Evolutionary conservation across 768 basidiomycete genomes (phyloP), one percentile per base, ranked within the genome.

Genomic region (Tricholoma sp.): DNA sequence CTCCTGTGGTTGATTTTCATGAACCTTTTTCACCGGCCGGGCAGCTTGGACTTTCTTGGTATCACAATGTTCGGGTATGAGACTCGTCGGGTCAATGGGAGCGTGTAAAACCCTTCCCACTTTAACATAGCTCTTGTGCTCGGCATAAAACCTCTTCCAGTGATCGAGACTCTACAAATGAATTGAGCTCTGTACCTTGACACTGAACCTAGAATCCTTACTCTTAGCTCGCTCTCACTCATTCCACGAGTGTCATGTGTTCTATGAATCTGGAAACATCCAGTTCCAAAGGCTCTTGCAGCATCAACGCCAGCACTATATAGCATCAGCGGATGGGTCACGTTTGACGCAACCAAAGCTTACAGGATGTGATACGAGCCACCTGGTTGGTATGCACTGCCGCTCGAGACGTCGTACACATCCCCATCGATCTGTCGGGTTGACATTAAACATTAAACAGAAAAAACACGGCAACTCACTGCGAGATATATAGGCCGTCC

Each of bases 171-270:
- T 75, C 92, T 96, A 56, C 10, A 16, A 59, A 47, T 34, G 22
- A 43, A 4, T 34, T 12, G 22, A 16, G 55, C 4, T 54, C 34
- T 11, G 54, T 51, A 21, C 10, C 3, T 16, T 46, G 19, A 19
- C 4, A 5, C 27, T 51, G 37, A 10, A 31, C 14, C 5, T 14
- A 32, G 19, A 27, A 51, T 47, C 74, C 83, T 64, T 69, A 90
- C 95, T 67, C 77, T 71, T 59, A 88, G 69, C 72, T 98, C 91
- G 58, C 74, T 70, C 52, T 87, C 83, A 34, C 77, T 79, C 63
- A 98, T 71, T 14, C 89, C 96, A 60, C 95, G 86, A 59, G 88
- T 76, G 74, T 98, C 95, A 73, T 97, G 89, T 37, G 94, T 98
- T 46, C 84, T 83, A 72, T 98, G 95, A 4, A 83, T 83, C 64